These are phyloP conservation scores for Lichtheimia corymbifera DNA, from an alignment of 371 early-diverging fungal species.

Conservation along the genomic window DNA sequence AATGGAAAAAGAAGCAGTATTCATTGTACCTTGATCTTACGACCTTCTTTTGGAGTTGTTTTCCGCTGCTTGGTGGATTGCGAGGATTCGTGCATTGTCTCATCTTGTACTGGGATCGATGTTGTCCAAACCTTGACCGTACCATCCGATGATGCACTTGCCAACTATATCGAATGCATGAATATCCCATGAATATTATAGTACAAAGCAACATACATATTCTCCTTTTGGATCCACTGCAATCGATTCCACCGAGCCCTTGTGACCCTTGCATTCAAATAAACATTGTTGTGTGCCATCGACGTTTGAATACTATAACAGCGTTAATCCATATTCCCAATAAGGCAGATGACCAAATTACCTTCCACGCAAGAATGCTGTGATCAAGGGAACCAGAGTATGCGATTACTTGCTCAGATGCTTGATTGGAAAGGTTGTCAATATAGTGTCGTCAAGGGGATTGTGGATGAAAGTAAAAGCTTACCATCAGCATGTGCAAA, in stretches of 20 bases:
- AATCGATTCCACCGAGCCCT: constrained; percentile 64
- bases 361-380: constrained; percentile 30
- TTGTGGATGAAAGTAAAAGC: not conserved
- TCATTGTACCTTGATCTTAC: constrained; percentile 47
- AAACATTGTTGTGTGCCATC: constrained; percentile 17
- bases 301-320: not conserved
- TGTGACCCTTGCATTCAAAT: constrained; percentile 83
- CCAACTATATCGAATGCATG: constrained; percentile 55
- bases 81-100: constrained; percentile 57
- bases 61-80: constrained; percentile 52
- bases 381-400: constrained; percentile 54
- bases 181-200: not conserved
- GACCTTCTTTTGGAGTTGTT: constrained; percentile 28
- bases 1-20: too few relatives aligned
- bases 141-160: constrained; percentile 80
- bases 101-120: constrained; percentile 54
- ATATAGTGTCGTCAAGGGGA: not conserved
- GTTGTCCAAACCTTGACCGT: constrained; percentile 80
- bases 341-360: not conserved
- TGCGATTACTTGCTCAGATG: not conserved
- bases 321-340: not conserved
- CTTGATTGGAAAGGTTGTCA: not conserved
- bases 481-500: constrained; percentile 36
- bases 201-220: constrained; percentile 16
- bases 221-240: constrained; percentile 41